Percentiles rank a stretch among this genome's conserved stretches.
Evolutionary conservation across 164 flowering plant genomes (phyloP).

Genomic region (Houttuynia cordata): DNA sequence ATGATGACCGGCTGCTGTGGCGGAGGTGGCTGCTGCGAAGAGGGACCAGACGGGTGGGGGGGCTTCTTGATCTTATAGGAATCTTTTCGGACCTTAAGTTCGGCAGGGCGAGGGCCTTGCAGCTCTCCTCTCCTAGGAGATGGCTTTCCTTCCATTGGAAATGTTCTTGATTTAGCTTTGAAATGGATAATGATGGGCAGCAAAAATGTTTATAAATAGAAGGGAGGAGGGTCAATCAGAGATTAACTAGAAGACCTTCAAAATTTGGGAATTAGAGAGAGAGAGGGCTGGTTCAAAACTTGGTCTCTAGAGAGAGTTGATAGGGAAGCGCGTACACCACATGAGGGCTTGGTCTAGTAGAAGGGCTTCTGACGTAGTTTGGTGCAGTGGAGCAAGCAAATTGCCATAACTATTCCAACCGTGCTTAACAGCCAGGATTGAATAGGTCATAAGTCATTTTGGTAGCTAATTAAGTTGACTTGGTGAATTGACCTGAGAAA

Average conservation of each 20-base stretch:
- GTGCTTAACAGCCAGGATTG: not conserved
- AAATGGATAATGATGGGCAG: too few species aligned
- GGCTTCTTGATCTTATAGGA: conserved; percentile 72
- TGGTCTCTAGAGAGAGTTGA: too few species aligned
- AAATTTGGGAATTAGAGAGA: too few species aligned
- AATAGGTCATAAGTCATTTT: not conserved
- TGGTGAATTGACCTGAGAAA: too few species aligned
- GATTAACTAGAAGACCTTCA: too few species aligned
- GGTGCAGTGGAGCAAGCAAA: not conserved
- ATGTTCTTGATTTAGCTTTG: not conserved
- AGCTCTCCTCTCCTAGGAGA: conserved; percentile 37
- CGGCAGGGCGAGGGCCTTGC: conserved; percentile 72
- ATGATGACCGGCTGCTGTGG: conserved; percentile 48
- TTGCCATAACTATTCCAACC: not conserved
- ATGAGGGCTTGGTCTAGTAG: too few species aligned
- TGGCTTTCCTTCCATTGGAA: conserved; percentile 5
- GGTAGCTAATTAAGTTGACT: not conserved
- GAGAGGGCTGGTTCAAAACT: too few species aligned
- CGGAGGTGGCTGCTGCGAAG: conserved; percentile 8
- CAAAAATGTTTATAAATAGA: too few species aligned
- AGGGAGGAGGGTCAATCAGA: too few species aligned
- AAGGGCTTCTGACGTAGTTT: conserved; percentile 8
- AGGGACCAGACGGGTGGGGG: conserved; percentile 36
- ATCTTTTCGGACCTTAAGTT: conserved; percentile 46
- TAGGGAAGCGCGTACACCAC: too few species aligned